Base-by-base conservation (phyloP, 2,329 filamentous ascomycete genomes). In the Epicoccum nigrum region DNA sequence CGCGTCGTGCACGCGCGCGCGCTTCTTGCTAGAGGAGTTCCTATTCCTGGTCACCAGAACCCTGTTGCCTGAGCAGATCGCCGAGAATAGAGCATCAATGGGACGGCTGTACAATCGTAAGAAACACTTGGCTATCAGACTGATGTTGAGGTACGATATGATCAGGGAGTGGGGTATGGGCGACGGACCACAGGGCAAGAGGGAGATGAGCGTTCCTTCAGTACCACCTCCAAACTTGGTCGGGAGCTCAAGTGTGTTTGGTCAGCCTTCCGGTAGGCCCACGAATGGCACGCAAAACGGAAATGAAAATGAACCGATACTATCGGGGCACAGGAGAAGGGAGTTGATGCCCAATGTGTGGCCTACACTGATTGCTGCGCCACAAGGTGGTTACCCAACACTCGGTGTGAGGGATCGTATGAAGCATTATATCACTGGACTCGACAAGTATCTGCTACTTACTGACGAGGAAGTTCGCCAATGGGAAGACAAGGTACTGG, bases 131-230 rank as follows among this genome's bases (percentile, higher is more conserved):
- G 57, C 59, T 0, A 59, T 62, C 3, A 34, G 59, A 4, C 4
- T 68, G 6, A 31, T 59, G 15, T 49, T 69, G 44, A 44, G 68
- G 8, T 70, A 70, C 17, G 65, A 71, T 35, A 69, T 67, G 64
- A 16, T 66, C 20, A 21, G 58, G 1, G 59, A 58, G 25, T 67
- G 64, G 65, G 59, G 45, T 32, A 34, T 55, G 41, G 40, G 56
- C 5, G 33, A 46, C 8, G 49, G 49, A n/a, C 39, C 42, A 32
- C 25, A 12, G 11, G 40, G 19, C 30, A 46, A 6, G 49, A 60
- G 20, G 43, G 49, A 52, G 17, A 4, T 64, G 16, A 44, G 54
- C 7, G 44, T 63, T 15, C 43, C 54, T 3, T 49, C 43, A 15
- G 23, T 47, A 15, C 45, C 45, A 2, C 48, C 51, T n/a, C 8